Conservation (phyloP, 2,329 filamentous ascomycete species). For the Calonectria montana region DNA sequence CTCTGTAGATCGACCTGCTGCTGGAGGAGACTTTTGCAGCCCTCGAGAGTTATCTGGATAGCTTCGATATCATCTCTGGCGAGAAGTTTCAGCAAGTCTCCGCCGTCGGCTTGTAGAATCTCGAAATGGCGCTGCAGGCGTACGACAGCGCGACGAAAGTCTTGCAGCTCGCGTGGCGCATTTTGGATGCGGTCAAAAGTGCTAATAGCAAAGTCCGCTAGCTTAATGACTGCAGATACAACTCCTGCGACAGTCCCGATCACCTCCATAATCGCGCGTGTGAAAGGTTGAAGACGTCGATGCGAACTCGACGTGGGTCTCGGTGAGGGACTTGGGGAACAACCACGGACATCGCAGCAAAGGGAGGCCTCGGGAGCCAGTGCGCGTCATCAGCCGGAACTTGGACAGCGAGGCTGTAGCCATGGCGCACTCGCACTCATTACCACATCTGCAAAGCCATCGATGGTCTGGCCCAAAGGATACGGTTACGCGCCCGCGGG, state of each 20-base stretch:
- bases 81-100: background rate
- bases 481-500: background rate
- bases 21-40: background rate
- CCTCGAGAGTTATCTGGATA: background rate
- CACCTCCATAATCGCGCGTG: slow-evolving; percentile 9
- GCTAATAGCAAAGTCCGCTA: slow-evolving; percentile 20
- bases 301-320: slow-evolving; percentile 6
- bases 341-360: background rate
- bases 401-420: background rate
- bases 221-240: slow-evolving; percentile 16
- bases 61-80: background rate
- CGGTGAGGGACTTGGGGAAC: background rate
- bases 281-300: background rate
- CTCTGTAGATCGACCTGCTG: background rate
- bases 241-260: slow-evolving; percentile 1
- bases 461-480: background rate
- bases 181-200: slow-evolving; percentile 23
- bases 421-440: background rate
- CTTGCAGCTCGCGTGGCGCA: slow-evolving; percentile 20
- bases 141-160: slow-evolving; percentile 18
- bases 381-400: background rate
- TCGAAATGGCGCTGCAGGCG: slow-evolving; percentile 23
- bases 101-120: background rate
- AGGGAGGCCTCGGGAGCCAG: background rate
- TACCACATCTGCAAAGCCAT: background rate